Evolutionary conservation across 176 grass and related monocot species (phyloP).

Genomic region (Guadua angustifolia): DNA sequence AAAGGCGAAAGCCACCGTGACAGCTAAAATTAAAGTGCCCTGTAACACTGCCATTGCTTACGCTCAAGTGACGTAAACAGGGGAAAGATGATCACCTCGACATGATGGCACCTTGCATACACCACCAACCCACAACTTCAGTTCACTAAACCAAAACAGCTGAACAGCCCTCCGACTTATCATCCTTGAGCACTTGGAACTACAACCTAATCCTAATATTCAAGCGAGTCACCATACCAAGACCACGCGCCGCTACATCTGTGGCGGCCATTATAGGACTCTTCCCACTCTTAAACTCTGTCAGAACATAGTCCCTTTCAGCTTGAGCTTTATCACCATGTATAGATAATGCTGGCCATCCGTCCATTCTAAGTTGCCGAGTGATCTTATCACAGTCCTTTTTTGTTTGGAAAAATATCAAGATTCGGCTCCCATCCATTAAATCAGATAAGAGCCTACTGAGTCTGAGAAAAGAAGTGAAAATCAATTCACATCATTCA

Average conservation of each 20-base stretch:
- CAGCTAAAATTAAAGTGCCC: constrained; percentile 46
- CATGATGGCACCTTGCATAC: constrained; percentile 92
- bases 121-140: constrained; percentile 89
- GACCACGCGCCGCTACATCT: constrained; percentile 98
- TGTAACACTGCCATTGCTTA: constrained; percentile 78
- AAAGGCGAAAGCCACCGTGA: constrained; percentile 8
- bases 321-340: constrained; percentile 97
- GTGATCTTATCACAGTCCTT: constrained; percentile 92
- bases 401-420: constrained; percentile 98
- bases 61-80: constrained; percentile 66
- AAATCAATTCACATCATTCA: constrained; percentile 29
- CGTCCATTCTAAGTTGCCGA: constrained; percentile 97
- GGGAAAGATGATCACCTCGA: constrained; percentile 75
- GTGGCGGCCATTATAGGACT: constrained; percentile 98
- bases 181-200: constrained; percentile 66
- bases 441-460: constrained; percentile 81
- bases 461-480: constrained; percentile 55
- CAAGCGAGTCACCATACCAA: constrained; percentile 94
- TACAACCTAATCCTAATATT: constrained; percentile 65
- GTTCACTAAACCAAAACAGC: constrained; percentile 90
- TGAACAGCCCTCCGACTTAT: constrained; percentile 84
- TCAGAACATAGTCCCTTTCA: constrained; percentile 95
- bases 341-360: constrained; percentile 96
- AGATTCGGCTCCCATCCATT: constrained; percentile 90
- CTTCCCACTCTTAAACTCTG: constrained; percentile 92